Evolutionary conservation across 768 basidiomycete species (phyloP), one percentile per base, ranked within the genome.

Genomic region (Phaeotremella fagi): DNA sequence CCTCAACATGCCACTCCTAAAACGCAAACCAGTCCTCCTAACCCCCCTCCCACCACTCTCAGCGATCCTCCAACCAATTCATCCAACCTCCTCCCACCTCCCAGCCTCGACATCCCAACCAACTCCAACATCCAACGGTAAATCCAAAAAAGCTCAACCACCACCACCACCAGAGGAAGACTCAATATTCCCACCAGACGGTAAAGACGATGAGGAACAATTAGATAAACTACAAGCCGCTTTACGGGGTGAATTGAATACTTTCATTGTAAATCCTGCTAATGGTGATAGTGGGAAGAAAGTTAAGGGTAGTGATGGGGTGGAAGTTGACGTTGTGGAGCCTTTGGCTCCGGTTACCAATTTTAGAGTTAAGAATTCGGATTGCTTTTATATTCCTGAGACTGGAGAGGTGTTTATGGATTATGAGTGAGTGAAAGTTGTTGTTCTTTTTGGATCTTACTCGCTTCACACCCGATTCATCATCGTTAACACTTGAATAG

Each of bases 361-460:
- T 38, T 24, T 15, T 18, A 42, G 22, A 6, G 16, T 29, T n/a
- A 28, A 42, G 27, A 78, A 79, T 75, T 82, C 78, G 70, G 83
- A 85, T 61, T 91, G 97, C 75, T 98, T 84, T 78, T 92, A 88
- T 79, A 85, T 98, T 70, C 79, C 84, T 60, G 85, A 90, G 75
- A 98, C 94, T 2, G 94, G 92, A 70, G 94, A 98, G 82, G 88
- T 98, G 76, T 98, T 98, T 74, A 85, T 90, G 60, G 85, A 85
- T 71, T 98, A 95, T 72, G 91, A 95, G 92, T 95, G 70, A 72
- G 88, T 81, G n/a, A n/a, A n/a, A n/a, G n/a, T n/a, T n/a, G n/a
- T n/a, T n/a, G n/a, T n/a, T n/a, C n/a, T n/a, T n/a, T n/a, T n/a
- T n/a, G n/a, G n/a, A n/a, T n/a, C n/a, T n/a, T n/a, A n/a, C n/a